Base-by-base conservation (phyloP, 768 basidiomycete genomes). In the Pleurotus djamor region DNA sequence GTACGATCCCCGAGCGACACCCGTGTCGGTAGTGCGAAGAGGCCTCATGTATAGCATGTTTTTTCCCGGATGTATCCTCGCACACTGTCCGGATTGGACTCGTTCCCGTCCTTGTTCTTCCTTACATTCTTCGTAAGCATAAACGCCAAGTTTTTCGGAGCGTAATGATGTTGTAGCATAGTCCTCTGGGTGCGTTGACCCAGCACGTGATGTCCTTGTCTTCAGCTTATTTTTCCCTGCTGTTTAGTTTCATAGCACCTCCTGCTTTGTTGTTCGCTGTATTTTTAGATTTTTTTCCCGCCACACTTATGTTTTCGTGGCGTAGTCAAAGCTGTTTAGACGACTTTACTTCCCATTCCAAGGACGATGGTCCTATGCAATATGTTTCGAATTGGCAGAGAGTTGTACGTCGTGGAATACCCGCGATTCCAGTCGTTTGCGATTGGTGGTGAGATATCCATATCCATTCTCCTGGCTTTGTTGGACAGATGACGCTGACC, bases 11-110 rank as follows among this genome's bases (percentile, higher is more conserved):
- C 65, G 2, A 68, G 64, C 3, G 65, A 60, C 48, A 48, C 49
- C 14, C 66, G 67, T 34, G 33, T 62, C 33, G 60, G 62, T 34
- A 59, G 64, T 3, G 61, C 64, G 41, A 71, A 68, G 61, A 63
- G 67, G 36, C 59, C 60, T 43, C 60, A 61, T 57, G 45, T 48
- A 35, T 58, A 16, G 32, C 12, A 17, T 7, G 16, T 41, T 13
- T 41, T n/a, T 28, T 56, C 35, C 21, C 17, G 17, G 16, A n/a
- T 44, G 6, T 44, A n/a, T 28, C 47, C 21, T 28, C 47, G 8
- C 47, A 2, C 9, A 14, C 21, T 4, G 14, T 12, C 47, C 9
- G 21, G 47, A 48, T 48, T 48, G 14, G 16, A 12, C 21, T 28
- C 21, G 1, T 28, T 28, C 21, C 16, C n/a, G 47, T 4, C 21